Conservation (phyloP, 495 filamentous ascomycete species). For the Aspergillus bertholletiae region DNA sequence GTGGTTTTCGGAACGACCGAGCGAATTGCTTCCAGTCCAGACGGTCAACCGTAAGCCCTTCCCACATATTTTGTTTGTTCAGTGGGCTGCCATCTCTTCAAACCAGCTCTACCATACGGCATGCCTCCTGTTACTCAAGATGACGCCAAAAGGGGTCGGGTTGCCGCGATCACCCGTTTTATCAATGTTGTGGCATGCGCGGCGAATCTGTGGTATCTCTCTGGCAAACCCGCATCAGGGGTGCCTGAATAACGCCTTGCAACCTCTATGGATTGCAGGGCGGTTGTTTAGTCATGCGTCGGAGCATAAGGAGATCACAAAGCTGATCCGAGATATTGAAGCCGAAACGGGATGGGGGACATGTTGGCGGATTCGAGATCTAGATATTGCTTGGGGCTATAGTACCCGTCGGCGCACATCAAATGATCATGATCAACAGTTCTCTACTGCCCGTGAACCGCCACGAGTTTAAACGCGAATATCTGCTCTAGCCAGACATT, state of each 20-base stretch:
- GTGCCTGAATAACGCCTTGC: slow-evolving; percentile 47
- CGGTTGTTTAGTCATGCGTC: slow-evolving; percentile 40
- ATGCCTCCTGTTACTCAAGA: slow-evolving; percentile 41
- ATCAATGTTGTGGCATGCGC: slow-evolving; percentile 44
- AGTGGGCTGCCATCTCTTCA: slow-evolving; percentile 47
- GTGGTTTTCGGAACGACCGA: slow-evolving; percentile 37
- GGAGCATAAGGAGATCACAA: slow-evolving; percentile 40
- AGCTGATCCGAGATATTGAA: slow-evolving; percentile 42
- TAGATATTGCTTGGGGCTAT: slow-evolving; percentile 45
- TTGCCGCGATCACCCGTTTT: slow-evolving; percentile 20
- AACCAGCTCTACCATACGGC: slow-evolving; percentile 49
- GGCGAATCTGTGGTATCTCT: slow-evolving; percentile 46
- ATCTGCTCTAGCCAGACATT: background rate
- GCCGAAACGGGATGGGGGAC: slow-evolving; percentile 43
- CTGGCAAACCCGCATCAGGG: slow-evolving; percentile 44
- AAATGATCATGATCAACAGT: slow-evolving; percentile 3
- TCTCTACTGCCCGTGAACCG: background rate
- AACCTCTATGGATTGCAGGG: slow-evolving; percentile 48
- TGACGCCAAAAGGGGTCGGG: slow-evolving; percentile 31
- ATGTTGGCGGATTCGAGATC: slow-evolving; percentile 43
- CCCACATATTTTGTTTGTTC: slow-evolving; percentile 40
- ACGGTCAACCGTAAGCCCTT: slow-evolving; percentile 34
- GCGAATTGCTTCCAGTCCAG: slow-evolving; percentile 36
- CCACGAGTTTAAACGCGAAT: background rate
- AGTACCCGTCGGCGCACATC: slow-evolving; percentile 12